Evolutionary conservation across 2,329 filamentous ascomycete genomes (phyloP).

Genomic region (Dactylellina leptospora): DNA sequence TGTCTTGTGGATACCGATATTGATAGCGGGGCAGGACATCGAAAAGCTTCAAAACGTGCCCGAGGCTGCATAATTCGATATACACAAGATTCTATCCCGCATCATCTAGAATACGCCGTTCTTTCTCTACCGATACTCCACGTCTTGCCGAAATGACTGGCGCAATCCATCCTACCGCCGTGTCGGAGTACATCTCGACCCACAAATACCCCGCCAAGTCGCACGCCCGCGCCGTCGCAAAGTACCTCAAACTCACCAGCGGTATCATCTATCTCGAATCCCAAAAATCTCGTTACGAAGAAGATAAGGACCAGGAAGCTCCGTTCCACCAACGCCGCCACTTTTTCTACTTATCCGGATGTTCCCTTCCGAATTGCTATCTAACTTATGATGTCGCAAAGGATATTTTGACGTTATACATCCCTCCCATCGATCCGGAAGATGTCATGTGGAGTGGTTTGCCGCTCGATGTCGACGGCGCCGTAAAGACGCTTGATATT

Average conservation of each 20-base stretch:
- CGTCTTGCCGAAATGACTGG: conserved; percentile 15
- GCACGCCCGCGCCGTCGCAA: conserved; percentile 83
- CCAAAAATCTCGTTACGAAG: conserved; percentile 79
- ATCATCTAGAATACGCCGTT: neutral
- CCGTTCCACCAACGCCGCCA: conserved; percentile 78
- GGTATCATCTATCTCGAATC: conserved; percentile 90
- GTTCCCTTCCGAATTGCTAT: conserved; percentile 79
- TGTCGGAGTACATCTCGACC: conserved; percentile 47
- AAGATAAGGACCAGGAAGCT: conserved; percentile 76
- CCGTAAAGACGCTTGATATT: conserved; percentile 78
- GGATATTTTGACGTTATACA: conserved; percentile 82
- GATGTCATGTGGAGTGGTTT: conserved; percentile 93
- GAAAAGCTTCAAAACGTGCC: neutral
- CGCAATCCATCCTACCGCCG: conserved; percentile 27
- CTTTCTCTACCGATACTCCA: conserved; percentile 4
- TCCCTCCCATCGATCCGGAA: conserved; percentile 86
- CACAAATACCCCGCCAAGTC: conserved; percentile 74
- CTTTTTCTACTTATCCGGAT: conserved; percentile 95
- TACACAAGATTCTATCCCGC: neutral
- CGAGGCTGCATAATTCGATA: neutral
- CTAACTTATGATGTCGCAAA: conserved; percentile 80
- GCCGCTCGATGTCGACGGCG: conserved; percentile 78
- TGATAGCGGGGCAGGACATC: conserved; percentile 31
- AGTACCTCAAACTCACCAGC: conserved; percentile 68
- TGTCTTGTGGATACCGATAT: conserved; percentile 1